A percentile compares a stretch with the other conserved stretches of the same genome.
phyloP scores from a whole-genome alignment of 257 asterid genomes.

The Solanum ahanhuiri region DNA sequence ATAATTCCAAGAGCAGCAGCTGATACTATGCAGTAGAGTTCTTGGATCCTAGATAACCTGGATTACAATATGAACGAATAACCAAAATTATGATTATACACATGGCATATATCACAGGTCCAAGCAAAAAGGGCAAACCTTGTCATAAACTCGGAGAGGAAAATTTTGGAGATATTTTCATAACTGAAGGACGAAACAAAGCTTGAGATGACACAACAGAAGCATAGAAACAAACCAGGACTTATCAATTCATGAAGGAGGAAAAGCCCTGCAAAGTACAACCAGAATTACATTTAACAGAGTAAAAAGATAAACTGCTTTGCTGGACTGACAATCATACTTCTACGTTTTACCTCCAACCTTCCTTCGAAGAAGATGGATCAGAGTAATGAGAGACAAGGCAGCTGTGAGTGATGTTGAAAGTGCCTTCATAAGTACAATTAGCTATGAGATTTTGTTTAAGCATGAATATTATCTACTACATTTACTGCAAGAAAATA shows the following conservation, averaged over 20 bases:
- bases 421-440: background rate
- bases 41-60: background rate
- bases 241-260: background rate
- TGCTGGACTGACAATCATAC: background rate
- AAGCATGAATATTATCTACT: background rate
- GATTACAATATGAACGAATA: background rate
- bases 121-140: background rate
- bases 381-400: background rate
- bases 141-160: background rate
- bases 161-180: background rate
- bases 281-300: background rate
- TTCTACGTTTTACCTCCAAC: background rate
- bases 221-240: background rate
- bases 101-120: background rate
- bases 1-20: background rate
- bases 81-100: background rate
- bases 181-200: background rate
- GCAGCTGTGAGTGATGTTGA: background rate
- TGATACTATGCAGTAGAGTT: background rate
- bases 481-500: background rate
- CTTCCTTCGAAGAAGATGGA: slow-evolving; percentile 5
- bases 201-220: slow-evolving; percentile 1
- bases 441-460: background rate
- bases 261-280: background rate
- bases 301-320: background rate